Conservation (phyloP, 768 basidiomycete species). For the Collybia mongolica region DNA sequence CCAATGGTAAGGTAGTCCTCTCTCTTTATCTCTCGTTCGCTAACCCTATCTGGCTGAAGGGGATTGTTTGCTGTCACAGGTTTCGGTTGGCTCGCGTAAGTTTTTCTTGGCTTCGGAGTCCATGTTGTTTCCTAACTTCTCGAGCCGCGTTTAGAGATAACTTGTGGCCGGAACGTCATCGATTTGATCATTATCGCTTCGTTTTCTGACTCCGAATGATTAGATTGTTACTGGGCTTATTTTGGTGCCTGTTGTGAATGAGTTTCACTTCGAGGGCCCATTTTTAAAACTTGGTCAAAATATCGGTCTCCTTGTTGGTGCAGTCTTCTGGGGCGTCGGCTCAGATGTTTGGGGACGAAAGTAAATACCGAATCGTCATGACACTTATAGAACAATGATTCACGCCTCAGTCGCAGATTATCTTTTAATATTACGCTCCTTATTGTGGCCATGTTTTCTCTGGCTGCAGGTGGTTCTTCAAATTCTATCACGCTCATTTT, state of each 20-base stretch:
- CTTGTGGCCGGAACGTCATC: constrained; percentile 61
- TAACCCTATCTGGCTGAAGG: constrained; percentile 32
- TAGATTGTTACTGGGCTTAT: constrained; percentile 69
- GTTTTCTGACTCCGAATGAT: background rate
- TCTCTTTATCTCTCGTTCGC: background rate
- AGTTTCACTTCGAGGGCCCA: constrained; percentile 61
- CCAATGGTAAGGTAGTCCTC: constrained; percentile 38
- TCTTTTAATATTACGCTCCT: constrained; percentile 73
- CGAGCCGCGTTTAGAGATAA: constrained; percentile 47
- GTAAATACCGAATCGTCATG: constrained; percentile 26
- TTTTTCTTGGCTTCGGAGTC: constrained; percentile 8
- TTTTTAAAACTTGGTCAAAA: constrained; percentile 71
- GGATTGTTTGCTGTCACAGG: constrained; percentile 67
- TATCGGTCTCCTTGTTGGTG: constrained; percentile 68
- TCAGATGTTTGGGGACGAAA: constrained; percentile 73
- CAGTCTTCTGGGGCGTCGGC: constrained; percentile 65
- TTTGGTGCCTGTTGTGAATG: constrained; percentile 58
- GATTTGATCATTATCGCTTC: background rate
- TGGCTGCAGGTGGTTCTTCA: constrained; percentile 59
- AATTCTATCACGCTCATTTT: constrained; percentile 51
- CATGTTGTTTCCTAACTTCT: background rate
- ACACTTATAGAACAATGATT: background rate
- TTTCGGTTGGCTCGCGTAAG: constrained; percentile 77
- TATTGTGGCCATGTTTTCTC: constrained; percentile 64
- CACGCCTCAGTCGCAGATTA: constrained; percentile 33